Evolutionary conservation across 352 stramenopile genomes (phyloP).

Genomic region (Pythium chondricola): DNA sequence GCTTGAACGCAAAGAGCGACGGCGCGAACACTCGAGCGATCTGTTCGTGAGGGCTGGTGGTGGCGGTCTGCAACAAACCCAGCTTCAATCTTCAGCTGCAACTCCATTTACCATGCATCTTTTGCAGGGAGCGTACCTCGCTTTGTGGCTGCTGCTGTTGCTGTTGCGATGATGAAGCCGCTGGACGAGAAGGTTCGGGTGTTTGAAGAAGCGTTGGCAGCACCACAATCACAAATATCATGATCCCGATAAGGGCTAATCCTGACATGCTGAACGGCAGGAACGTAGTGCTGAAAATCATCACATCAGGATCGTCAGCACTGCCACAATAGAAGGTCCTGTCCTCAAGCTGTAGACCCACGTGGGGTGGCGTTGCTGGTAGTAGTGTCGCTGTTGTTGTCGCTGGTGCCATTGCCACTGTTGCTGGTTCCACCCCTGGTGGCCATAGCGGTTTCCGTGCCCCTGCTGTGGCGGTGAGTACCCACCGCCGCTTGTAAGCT

Average conservation of each 20-base stretch:
- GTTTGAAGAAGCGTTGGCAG: slow-evolving; percentile 26
- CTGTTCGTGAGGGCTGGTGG: slow-evolving; percentile 29
- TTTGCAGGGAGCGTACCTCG: not conserved
- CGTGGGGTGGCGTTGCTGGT: slow-evolving; percentile 18
- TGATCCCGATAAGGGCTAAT: slow-evolving; percentile 24
- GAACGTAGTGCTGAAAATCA: slow-evolving; percentile 18
- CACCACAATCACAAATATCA: slow-evolving; percentile 42
- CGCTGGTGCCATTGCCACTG: slow-evolving; percentile 45
- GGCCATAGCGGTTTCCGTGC: slow-evolving; percentile 14
- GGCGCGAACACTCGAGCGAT: slow-evolving; percentile 65
- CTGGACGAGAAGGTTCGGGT: too few relatives aligned
- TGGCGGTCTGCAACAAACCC: not conserved
- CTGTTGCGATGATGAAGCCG: slow-evolving; percentile 1
- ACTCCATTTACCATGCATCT: too few relatives aligned
- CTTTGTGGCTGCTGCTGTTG: slow-evolving; percentile 4
- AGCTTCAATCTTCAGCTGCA: too few relatives aligned
- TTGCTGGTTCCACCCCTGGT: slow-evolving; percentile 16
- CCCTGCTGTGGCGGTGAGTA: not conserved
- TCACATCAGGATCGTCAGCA: slow-evolving; percentile 1
- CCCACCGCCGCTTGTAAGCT: slow-evolving; percentile 30
- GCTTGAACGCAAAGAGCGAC: slow-evolving; percentile 61
- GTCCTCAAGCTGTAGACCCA: too few relatives aligned
- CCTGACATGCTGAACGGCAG: slow-evolving; percentile 48
- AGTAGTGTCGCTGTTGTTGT: slow-evolving; percentile 37
- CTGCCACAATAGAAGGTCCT: too few relatives aligned